Evolutionary conservation across 345 rosid species (phyloP), one percentile per base, ranked within the genome.

Genomic region (Cochlearia excelsa): DNA sequence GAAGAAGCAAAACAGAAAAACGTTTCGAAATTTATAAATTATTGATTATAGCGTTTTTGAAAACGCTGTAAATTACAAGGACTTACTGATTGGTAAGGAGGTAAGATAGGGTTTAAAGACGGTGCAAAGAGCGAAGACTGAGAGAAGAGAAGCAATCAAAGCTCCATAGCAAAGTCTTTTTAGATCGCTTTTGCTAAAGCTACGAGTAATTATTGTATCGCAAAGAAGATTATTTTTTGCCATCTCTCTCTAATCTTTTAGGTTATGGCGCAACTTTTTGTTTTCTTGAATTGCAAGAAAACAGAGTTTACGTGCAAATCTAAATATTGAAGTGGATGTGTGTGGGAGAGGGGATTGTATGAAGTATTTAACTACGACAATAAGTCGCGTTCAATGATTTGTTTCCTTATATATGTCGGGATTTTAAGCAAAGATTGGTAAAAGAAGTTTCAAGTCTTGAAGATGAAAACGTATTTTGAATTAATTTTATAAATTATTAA

Each of bases 111-210:
- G 86, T 58, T 67, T 84, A 53, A 84, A 75, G 60, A 77, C 50
- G 31, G 78, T 51, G 73, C 74, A 82, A 57, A 84, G 73, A 73
- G 80, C 81, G 47, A 82, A 69, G 16, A 74, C 79, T 43, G 81
- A 54, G 59, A 91, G 62, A 40, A 80, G 68, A 68, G 65, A 73
- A 26, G 74, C 73, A 35, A 81, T 0, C 52, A 86, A 16, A 55
- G 92, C 95, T 35, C 77, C 88, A 62, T 73, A 84, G 30, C 82
- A 80, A 40, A 91, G 57, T 80, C 66, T 88, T 71, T 72, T 84
- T 54, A 79, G 91, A 39, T 85, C 86, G 3, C 66, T 77, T 55
- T 70, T 81, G 61, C 86, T 80, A 57, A 91, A 88, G 76, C 96
- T 91, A 67, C 95, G 78, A 31, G 81, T 74, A 50, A 89, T 75